A percentile compares a stretch with the other conserved stretches of the same genome.
phyloP scores from a whole-genome alignment of 805 yeast genomes.

The Nakazawaea siamensis region DNA sequence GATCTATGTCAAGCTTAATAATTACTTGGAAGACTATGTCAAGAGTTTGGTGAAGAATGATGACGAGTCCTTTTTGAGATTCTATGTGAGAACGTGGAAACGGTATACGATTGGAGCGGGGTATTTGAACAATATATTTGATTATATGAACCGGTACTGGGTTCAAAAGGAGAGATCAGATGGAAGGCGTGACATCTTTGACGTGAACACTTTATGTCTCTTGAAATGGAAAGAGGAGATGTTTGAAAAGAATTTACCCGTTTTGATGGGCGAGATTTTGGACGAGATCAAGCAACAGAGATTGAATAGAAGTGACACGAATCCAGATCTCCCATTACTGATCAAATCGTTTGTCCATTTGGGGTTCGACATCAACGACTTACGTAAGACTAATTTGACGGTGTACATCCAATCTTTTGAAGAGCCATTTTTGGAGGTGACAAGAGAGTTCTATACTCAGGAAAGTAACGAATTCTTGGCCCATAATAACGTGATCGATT shows the following conservation, averaged over 20 bases:
- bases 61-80: conserved; percentile 65
- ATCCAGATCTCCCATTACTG: conserved; percentile 58
- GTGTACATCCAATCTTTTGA: conserved; percentile 82
- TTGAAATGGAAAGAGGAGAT: conserved; percentile 82
- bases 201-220: conserved; percentile 81
- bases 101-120: conserved; percentile 88
- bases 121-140: conserved; percentile 85
- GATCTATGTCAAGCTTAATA: conserved; percentile 64
- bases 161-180: conserved; percentile 93
- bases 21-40: conserved; percentile 57
- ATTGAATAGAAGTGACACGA: conserved; percentile 65
- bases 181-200: conserved; percentile 83
- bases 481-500: conserved; percentile 80
- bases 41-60: conserved; percentile 38
- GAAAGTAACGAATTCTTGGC: conserved; percentile 64
- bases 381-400: conserved; percentile 74
- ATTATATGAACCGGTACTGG: conserved; percentile 96
- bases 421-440: conserved; percentile 60
- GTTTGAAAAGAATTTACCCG: conserved; percentile 58
- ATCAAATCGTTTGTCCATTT: conserved; percentile 81
- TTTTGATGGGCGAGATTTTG: conserved; percentile 63
- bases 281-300: conserved; percentile 73
- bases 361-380: conserved; percentile 87
- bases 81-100: conserved; percentile 83
- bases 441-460: conserved; percentile 53